Conservation (phyloP, 2,329 filamentous ascomycete species). For the Zymoseptoria crescenta region DNA sequence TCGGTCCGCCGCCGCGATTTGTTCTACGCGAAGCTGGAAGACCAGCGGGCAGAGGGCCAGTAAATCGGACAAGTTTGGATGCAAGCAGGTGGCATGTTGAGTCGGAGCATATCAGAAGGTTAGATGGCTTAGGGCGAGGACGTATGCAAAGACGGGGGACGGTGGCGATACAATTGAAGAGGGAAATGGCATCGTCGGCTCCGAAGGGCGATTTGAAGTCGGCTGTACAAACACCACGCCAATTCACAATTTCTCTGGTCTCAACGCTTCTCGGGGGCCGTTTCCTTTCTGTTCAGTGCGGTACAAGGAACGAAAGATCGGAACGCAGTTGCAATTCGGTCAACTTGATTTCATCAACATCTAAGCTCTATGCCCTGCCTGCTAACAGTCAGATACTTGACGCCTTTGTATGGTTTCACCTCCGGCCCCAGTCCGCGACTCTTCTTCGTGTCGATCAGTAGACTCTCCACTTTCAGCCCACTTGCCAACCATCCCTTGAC, state of each 20-base stretch:
- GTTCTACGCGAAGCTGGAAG: conserved; percentile 57
- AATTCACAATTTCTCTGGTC: not conserved
- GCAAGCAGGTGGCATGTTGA: not conserved
- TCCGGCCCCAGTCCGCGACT: conserved; percentile 79
- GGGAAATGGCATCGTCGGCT: not conserved
- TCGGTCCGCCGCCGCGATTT: conserved; percentile 55
- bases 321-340: not conserved
- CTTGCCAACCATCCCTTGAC: conserved; percentile 59
- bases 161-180: conserved; percentile 1
- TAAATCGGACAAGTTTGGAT: conserved; percentile 29
- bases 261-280: not conserved
- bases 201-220: not conserved
- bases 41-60: conserved; percentile 46
- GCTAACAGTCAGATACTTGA: conserved; percentile 84
- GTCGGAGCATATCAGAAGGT: not conserved
- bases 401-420: conserved; percentile 92
- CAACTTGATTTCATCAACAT: conserved; percentile 27
- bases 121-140: not conserved
- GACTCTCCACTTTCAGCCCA: conserved; percentile 54
- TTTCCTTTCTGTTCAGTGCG: not conserved
- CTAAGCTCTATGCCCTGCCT: conserved; percentile 46
- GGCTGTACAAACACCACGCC: conserved; percentile 14
- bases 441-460: conserved; percentile 62
- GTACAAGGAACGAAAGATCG: not conserved
- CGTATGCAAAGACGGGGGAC: not conserved